phyloP scores from a whole-genome alignment of 176 grass and related monocot genomes.

The Rhynchospora tenuis region DNA sequence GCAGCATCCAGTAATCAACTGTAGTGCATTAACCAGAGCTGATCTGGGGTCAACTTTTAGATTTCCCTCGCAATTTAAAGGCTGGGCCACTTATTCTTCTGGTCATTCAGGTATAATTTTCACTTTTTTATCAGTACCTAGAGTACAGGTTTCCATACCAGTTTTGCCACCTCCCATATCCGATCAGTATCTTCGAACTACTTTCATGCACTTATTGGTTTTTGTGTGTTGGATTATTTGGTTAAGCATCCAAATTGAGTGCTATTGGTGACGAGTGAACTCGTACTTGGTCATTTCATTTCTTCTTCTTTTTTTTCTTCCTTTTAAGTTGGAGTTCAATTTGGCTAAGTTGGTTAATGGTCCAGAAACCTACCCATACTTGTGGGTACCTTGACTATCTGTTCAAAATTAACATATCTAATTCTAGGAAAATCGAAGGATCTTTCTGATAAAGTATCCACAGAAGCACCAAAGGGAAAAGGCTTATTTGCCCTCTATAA shows the following conservation, averaged over 20 bases:
- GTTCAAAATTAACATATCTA: background rate
- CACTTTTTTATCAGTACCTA: background rate
- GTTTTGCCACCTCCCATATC: background rate
- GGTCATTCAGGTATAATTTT: conserved; percentile 27
- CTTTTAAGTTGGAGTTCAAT: background rate
- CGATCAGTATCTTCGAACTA: background rate
- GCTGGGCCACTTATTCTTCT: conserved; percentile 41
- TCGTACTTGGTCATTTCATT: background rate
- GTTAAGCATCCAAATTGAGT: background rate
- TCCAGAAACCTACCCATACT: background rate
- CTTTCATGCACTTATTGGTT: background rate
- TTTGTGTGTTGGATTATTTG: background rate
- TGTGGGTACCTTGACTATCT: background rate
- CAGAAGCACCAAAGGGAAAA: conserved; percentile 11
- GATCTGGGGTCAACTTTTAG: conserved; percentile 20
- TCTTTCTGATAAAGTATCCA: conserved; percentile 12
- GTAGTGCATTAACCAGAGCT: conserved; percentile 29
- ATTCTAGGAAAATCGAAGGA: conserved; percentile 25
- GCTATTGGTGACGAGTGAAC: background rate
- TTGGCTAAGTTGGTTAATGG: background rate
- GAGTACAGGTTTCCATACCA: background rate
- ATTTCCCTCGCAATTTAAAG: conserved; percentile 35
- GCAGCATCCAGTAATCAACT: conserved; percentile 21
- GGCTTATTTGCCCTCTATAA: background rate
- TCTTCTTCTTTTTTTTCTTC: background rate